These are phyloP conservation scores for Mallotus repandus DNA, from an alignment of 441 rosid species.

Conservation along the genomic window DNA sequence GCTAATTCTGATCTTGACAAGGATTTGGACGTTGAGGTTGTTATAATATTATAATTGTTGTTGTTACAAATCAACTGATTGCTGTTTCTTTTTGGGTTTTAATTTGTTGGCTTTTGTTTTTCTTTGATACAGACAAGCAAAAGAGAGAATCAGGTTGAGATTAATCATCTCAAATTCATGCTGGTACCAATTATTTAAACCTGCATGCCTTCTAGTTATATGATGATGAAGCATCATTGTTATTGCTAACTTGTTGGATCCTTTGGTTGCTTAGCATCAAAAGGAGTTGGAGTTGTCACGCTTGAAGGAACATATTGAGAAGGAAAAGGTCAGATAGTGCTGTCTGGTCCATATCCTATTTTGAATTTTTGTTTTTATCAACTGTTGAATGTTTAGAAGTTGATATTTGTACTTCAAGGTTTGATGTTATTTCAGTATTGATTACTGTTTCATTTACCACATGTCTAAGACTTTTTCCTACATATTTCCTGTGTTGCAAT, in stretches of 20 bases:
- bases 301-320: conserved; percentile 78
- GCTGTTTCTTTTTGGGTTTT: conserved; percentile 18
- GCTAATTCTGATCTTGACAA: conserved; percentile 32
- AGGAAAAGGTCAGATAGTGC: conserved; percentile 59
- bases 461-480: background rate
- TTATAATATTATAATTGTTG: background rate
- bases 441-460: background rate
- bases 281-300: conserved; percentile 74
- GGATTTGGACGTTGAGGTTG: conserved; percentile 54
- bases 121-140: conserved; percentile 42
- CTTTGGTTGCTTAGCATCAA: conserved; percentile 54
- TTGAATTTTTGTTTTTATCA: background rate
- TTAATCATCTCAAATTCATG: conserved; percentile 61
- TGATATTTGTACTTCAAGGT: background rate
- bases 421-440: background rate
- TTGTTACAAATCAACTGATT: conserved; percentile 5
- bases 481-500: background rate
- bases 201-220: conserved; percentile 17
- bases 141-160: conserved; percentile 50
- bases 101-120: conserved; percentile 25
- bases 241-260: conserved; percentile 19
- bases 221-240: conserved; percentile 1
- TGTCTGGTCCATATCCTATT: background rate
- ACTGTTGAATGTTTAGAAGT: background rate
- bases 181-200: conserved; percentile 47